These are phyloP conservation scores for Eucalyptus paniculata DNA, from an alignment of 345 rosid species.

Conservation along the genomic window DNA sequence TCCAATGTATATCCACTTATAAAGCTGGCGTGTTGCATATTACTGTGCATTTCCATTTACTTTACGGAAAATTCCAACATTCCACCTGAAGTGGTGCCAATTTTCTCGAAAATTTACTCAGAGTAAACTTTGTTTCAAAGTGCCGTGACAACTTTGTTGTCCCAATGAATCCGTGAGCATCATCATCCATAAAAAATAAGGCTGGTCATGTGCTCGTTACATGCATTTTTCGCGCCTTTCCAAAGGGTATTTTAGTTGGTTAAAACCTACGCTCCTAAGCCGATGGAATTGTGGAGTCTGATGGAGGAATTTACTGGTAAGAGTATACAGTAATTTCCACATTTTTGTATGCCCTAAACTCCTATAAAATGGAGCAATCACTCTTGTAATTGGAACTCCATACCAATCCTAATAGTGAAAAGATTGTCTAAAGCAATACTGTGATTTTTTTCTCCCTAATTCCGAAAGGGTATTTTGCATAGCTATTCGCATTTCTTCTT, in stretches of 20 bases:
- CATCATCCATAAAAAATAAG: background rate
- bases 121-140: background rate
- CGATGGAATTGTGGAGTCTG: background rate
- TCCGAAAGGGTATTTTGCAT: background rate
- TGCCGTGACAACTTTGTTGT: background rate
- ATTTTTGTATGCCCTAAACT: background rate
- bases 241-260: background rate
- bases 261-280: background rate
- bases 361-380: background rate
- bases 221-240: background rate
- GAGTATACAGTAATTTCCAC: background rate
- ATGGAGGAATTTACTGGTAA: background rate
- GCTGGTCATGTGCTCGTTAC: background rate
- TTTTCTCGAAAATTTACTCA: background rate
- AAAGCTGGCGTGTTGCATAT: background rate
- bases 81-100: background rate
- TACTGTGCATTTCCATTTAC: background rate
- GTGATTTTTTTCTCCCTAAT: background rate
- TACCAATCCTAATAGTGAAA: background rate
- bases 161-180: background rate
- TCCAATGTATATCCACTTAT: background rate
- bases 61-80: background rate
- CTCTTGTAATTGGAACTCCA: background rate
- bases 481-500: background rate
- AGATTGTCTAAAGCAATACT: background rate